A percentile compares a stretch with the other conserved stretches of the same genome.
These are phyloP conservation scores for Geranium rotundifolium DNA, from an alignment of 345 rosid species.

Conservation along the genomic window DNA sequence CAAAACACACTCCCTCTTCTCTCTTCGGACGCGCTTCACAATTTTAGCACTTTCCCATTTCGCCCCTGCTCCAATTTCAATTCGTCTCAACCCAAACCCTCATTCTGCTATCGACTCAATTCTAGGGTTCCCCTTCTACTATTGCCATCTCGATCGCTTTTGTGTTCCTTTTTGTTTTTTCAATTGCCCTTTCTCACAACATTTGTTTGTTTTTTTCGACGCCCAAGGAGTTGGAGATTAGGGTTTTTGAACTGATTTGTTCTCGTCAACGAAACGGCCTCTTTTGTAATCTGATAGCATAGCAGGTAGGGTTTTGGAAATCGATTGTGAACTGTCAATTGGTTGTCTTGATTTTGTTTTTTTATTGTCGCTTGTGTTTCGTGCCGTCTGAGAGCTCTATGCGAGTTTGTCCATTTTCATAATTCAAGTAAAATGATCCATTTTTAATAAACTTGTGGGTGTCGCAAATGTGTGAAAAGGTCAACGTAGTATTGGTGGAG, in stretches of 20 bases:
- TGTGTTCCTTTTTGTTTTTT: background rate
- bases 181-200: background rate
- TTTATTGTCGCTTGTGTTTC: background rate
- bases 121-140: background rate
- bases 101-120: background rate
- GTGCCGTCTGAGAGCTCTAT: slow-evolving; percentile 6
- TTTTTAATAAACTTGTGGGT: no score
- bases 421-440: background rate
- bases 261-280: background rate
- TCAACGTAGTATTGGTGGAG: slow-evolving; percentile 12
- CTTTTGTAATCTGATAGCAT: background rate
- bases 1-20: background rate
- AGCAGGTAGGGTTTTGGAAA: background rate
- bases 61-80: background rate
- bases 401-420: slow-evolving; percentile 3
- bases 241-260: background rate
- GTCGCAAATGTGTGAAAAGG: slow-evolving; percentile 6
- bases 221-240: background rate
- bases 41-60: background rate
- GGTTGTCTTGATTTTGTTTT: background rate
- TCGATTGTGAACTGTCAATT: background rate
- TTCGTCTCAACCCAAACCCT: background rate
- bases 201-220: background rate
- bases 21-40: background rate
- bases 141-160: background rate